Evolutionary conservation across 805 yeast genomes (phyloP).

Genomic region (Saturnispora kantuleensis): DNA sequence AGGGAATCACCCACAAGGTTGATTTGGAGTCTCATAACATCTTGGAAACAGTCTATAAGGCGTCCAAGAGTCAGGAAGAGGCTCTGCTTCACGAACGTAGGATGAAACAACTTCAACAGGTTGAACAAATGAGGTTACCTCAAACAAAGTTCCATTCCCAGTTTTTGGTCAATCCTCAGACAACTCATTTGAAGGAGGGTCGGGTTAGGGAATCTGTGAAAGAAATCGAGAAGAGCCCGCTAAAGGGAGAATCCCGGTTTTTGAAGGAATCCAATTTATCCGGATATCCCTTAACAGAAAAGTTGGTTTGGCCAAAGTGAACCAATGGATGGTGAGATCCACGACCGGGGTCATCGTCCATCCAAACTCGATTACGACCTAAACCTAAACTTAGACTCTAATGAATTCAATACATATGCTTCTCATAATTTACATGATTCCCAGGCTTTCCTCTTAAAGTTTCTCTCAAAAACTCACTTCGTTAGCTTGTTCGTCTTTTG

Average conservation of each 20-base stretch:
- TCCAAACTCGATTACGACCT: too few species aligned
- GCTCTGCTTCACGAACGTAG: slow-evolving; percentile 6
- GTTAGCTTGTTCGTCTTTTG: too few species aligned
- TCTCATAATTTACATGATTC: too few species aligned
- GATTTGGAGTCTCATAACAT: slow-evolving; percentile 2
- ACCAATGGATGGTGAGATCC: neutral
- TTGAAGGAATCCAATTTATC: too few species aligned
- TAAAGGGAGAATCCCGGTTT: neutral
- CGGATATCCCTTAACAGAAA: too few species aligned
- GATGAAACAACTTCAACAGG: slow-evolving; percentile 6
- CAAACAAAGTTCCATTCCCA: neutral
- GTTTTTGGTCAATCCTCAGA: slow-evolving; percentile 14
- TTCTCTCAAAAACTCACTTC: too few species aligned
- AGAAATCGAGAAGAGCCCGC: slow-evolving; percentile 12
- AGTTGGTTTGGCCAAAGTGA: neutral
- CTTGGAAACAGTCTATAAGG: slow-evolving; percentile 2
- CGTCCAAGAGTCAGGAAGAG: slow-evolving; percentile 3
- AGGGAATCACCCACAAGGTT: neutral
- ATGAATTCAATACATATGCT: too few species aligned
- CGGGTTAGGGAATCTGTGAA: slow-evolving; percentile 21
- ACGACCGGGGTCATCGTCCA: too few species aligned
- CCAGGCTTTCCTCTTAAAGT: too few species aligned
- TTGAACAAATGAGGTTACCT: slow-evolving; percentile 5
- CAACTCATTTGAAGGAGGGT: slow-evolving; percentile 16
- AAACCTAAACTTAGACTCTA: too few species aligned